Percentiles rank a stretch among this genome's conserved stretches.
These are phyloP conservation scores for Kurtzmaniella quercitrusa DNA, from an alignment of 1,139 yeast genomes.

Conservation along the genomic window DNA sequence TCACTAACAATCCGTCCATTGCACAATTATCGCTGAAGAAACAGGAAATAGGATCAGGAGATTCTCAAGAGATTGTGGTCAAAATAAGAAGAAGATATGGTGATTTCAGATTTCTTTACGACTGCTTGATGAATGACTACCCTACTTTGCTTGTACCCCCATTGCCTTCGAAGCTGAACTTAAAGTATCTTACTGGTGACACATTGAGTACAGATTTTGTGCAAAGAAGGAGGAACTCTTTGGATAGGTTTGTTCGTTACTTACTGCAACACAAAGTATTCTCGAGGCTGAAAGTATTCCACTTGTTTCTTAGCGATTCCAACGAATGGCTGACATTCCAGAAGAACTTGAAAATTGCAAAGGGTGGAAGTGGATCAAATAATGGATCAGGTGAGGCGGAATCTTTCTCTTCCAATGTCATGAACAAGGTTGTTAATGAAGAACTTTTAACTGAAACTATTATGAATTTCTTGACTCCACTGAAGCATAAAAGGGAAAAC, in stretches of 20 bases:
- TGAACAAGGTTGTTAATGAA: constrained; percentile 46
- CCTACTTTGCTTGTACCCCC: constrained; percentile 92
- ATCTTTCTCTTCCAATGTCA: constrained; percentile 22
- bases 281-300: constrained; percentile 66
- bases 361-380: constrained; percentile 17
- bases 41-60: constrained; percentile 21
- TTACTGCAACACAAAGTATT: constrained; percentile 71
- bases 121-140: constrained; percentile 68
- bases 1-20: constrained; percentile 43
- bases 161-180: constrained; percentile 84
- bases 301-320: constrained; percentile 70
- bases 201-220: constrained; percentile 80
- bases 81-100: constrained; percentile 75
- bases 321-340: constrained; percentile 82
- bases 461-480: constrained; percentile 85
- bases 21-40: constrained; percentile 25
- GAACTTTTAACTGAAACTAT: constrained; percentile 79
- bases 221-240: constrained; percentile 74
- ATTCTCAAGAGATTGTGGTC: constrained; percentile 27
- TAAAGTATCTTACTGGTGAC: constrained; percentile 95
- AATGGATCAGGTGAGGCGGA: constrained; percentile 12
- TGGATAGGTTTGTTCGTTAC: constrained; percentile 71
- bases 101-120: constrained; percentile 76
- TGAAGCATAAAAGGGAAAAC: constrained; percentile 61
- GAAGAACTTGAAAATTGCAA: constrained; percentile 50